Percentiles rank a stretch among this genome's conserved stretches.
Evolutionary conservation across 2,329 filamentous ascomycete genomes (phyloP).

Genomic region (Lojkania enalia): DNA sequence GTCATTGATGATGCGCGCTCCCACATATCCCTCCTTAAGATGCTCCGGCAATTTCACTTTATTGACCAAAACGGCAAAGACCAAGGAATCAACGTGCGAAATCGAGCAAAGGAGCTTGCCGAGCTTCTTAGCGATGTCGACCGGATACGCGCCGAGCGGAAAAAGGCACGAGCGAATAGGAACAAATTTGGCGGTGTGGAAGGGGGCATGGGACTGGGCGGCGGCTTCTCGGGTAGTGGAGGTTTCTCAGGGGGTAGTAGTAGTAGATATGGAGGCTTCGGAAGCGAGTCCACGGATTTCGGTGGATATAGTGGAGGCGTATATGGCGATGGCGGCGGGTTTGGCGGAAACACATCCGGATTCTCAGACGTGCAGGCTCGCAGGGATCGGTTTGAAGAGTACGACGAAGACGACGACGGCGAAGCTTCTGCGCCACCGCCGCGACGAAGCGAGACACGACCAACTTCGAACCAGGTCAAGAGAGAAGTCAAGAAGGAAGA

Average conservation of each 20-base stretch:
- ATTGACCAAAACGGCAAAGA: slow-evolving; percentile 97
- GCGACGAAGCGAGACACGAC: slow-evolving; percentile 51
- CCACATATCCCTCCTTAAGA: slow-evolving; percentile 93
- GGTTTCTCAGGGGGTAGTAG: slow-evolving; percentile 58
- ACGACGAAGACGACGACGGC: slow-evolving; percentile 92
- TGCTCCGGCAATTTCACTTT: slow-evolving; percentile 97
- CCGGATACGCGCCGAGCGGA: slow-evolving; percentile 71
- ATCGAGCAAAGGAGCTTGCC: slow-evolving; percentile 91
- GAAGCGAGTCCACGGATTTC: slow-evolving; percentile 64
- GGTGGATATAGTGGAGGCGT: slow-evolving; percentile 74
- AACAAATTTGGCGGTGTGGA: slow-evolving; percentile 97
- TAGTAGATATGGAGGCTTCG: slow-evolving; percentile 90
- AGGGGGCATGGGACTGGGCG: slow-evolving; percentile 68
- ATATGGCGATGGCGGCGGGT: slow-evolving; percentile 94
- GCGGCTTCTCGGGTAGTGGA: slow-evolving; percentile 66
- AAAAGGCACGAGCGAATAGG: slow-evolving; percentile 87
- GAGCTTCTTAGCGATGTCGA: slow-evolving; percentile 95
- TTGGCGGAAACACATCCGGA: slow-evolving; percentile 71
- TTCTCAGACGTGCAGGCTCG: slow-evolving; percentile 68
- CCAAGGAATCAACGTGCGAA: slow-evolving; percentile 95
- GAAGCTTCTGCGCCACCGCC: slow-evolving; percentile 57
- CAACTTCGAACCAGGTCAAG: slow-evolving; percentile 40
- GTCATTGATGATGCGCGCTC: slow-evolving; percentile 97
- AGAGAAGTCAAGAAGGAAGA: slow-evolving; percentile 65
- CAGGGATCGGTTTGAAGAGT: slow-evolving; percentile 87